Base-by-base conservation (phyloP, 1,139 yeast genomes). In the Debaryomyces sp. region DNA sequence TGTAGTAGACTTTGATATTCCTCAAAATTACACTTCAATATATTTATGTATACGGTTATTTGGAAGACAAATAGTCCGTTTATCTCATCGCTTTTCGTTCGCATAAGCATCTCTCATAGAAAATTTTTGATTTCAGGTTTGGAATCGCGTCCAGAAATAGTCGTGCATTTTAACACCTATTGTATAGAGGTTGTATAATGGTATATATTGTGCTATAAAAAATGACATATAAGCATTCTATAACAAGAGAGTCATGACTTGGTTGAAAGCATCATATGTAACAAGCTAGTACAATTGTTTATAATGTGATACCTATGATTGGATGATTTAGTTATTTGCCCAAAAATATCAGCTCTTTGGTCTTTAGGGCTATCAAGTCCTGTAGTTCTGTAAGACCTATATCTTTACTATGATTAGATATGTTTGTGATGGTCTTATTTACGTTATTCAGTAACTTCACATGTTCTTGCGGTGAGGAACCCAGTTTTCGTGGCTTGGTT, bases 361-460 rank as follows among this genome's bases (percentile, higher is more conserved):
- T 50, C 32, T 59, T 61, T 17, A 53, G 38, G n/a, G 58, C 51
- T 15, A 63, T 53, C 41, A 61, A 54, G n/a, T 59, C 60, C 41
- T 56, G 55, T 5, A 62, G 44, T 35, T 58, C 61, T 13, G 51
- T 40, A 23, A 54, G 35, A 6, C 52, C 55, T n/a, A 48, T 29
- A n/a, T 21, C 35, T 6, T 33, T 32, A 5, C 48, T 48, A n/a
- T 47, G 44, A 15, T 27, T 39, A 5, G 50, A 45, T 12, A 48
- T 36, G 10, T 46, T 44, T 8, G 41, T 17, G 3, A 47, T 27
- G 5, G 50, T 46, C n/a, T 37, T 34, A 23, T 43, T 30, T 24
- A 23, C 40, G 23, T 32, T 38, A 21, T 45, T 38, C 17, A 15
- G 36, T 13, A 22, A 18, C 27, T 41, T 41, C 7, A 41, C 22